Conservation (phyloP, 2,329 filamentous ascomycete genomes). For the Neophaeococcomyces aloes region DNA sequence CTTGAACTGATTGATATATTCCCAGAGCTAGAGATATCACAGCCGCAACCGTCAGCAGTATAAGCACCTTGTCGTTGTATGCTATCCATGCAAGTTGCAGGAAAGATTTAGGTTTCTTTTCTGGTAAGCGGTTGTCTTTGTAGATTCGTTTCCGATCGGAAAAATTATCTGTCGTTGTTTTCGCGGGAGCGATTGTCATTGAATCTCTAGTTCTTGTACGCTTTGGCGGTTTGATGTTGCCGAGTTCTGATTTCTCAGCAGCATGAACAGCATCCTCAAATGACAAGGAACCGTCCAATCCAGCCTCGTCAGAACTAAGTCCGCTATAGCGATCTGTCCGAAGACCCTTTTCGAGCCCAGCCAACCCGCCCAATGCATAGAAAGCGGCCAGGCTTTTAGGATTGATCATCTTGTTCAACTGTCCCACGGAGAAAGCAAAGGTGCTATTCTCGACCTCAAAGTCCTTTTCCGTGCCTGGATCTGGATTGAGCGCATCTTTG, state of each 20-base stretch:
- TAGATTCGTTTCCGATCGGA: constrained; percentile 60
- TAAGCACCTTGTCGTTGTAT: constrained; percentile 67
- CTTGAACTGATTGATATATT: constrained; percentile 42
- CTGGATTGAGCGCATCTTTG: constrained; percentile 54
- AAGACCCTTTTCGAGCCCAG: constrained; percentile 63
- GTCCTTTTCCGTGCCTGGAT: constrained; percentile 60
- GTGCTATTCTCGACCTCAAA: constrained; percentile 58
- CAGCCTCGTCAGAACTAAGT: constrained; percentile 58
- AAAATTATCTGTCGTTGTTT: constrained; percentile 28
- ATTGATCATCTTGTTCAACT: constrained; percentile 65
- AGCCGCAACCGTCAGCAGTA: constrained; percentile 57
- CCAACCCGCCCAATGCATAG: constrained; percentile 61
- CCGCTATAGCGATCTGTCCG: constrained; percentile 55
- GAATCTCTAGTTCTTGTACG: constrained; percentile 15
- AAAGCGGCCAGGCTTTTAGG: constrained; percentile 69
- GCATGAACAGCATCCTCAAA: constrained; percentile 52
- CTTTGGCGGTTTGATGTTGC: constrained; percentile 15
- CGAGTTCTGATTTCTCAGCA: constrained; percentile 11
- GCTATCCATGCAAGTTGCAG: constrained; percentile 61
- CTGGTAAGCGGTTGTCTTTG: constrained; percentile 55
- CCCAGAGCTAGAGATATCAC: constrained; percentile 61
- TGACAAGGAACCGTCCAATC: constrained; percentile 51
- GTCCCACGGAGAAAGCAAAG: constrained; percentile 64
- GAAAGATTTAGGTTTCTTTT: constrained; percentile 56
- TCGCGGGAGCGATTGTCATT: constrained; percentile 15